Conservation (phyloP, 2,329 filamentous ascomycete species). For the Sclerotinia subarctica region DNA sequence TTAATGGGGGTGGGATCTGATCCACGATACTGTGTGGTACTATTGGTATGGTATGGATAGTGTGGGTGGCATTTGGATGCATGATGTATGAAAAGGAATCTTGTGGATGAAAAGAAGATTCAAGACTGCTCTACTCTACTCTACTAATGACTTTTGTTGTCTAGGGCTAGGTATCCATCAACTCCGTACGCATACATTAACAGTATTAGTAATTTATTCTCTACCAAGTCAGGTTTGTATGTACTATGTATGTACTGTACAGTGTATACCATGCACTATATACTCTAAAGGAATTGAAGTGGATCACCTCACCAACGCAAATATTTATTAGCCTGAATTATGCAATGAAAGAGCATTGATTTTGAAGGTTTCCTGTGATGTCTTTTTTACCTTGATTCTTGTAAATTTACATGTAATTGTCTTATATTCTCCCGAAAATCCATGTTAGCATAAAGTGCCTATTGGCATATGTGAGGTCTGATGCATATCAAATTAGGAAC, state of each 20-base stretch:
- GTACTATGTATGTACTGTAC: too few species aligned
- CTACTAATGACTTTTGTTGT: not conserved
- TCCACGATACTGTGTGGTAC: not conserved
- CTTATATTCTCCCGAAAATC: not conserved
- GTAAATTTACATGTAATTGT: not conserved
- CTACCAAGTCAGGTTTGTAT: not conserved
- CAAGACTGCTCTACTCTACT: not conserved
- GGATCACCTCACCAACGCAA: not conserved
- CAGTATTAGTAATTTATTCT: not conserved
- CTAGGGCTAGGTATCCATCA: not conserved
- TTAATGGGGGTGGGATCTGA: not conserved
- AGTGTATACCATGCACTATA: too few species aligned
- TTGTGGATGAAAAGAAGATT: not conserved
- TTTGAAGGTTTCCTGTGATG: not conserved
- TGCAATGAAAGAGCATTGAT: conserved; percentile 2
- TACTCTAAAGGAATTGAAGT: not conserved
- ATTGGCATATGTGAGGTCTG: too few species aligned
- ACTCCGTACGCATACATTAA: too few species aligned
- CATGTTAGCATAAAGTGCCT: too few species aligned
- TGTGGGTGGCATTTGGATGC: not conserved
- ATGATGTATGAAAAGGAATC: not conserved
- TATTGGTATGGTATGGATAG: not conserved
- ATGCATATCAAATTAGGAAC: too few species aligned
- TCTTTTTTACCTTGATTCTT: not conserved
- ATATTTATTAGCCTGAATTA: not conserved